Conservation (phyloP, 169 alveolate species). For the Miamiensis avidus region DNA sequence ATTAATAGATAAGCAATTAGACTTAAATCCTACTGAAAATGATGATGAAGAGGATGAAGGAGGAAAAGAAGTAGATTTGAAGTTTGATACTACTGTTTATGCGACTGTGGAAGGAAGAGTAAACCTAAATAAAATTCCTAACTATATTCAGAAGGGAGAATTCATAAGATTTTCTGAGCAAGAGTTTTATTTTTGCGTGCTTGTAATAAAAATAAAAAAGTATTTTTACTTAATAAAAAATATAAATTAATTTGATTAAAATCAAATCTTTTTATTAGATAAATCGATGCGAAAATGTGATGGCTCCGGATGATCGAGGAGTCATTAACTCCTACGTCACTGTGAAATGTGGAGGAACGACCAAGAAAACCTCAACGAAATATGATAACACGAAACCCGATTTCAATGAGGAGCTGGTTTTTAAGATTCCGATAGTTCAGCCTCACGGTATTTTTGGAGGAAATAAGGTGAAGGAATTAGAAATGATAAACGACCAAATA, state of each 20-base stretch:
- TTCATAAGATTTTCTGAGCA: constrained; percentile 12
- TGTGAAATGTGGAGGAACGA: constrained; percentile 67
- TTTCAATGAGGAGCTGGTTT: constrained; percentile 61
- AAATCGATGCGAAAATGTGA: constrained; percentile 52
- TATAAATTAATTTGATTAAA: too few relatives aligned
- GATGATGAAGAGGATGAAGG: constrained; percentile 18
- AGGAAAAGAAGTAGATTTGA: constrained; percentile 18
- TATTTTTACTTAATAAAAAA: not conserved
- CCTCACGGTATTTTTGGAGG: constrained; percentile 26
- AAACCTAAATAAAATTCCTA: constrained; percentile 34
- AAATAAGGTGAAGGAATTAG: constrained; percentile 26
- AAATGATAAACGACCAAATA: constrained; percentile 27
- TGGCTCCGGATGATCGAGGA: constrained; percentile 70
- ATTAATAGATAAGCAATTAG: too few relatives aligned
- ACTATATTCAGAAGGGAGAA: constrained; percentile 33
- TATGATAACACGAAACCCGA: constrained; percentile 53
- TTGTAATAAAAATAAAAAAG: not conserved
- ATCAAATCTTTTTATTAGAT: constrained; percentile 32
- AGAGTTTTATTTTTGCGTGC: constrained; percentile 8
- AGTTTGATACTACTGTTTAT: constrained; percentile 31
- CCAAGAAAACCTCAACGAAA: constrained; percentile 58
- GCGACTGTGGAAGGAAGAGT: constrained; percentile 48
- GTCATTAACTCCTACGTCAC: constrained; percentile 57
- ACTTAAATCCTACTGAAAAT: not conserved
- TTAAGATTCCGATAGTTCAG: constrained; percentile 55